These are phyloP conservation scores for Phialophora verrucosa DNA, from an alignment of 2,329 filamentous ascomycete genomes.

Conservation along the genomic window DNA sequence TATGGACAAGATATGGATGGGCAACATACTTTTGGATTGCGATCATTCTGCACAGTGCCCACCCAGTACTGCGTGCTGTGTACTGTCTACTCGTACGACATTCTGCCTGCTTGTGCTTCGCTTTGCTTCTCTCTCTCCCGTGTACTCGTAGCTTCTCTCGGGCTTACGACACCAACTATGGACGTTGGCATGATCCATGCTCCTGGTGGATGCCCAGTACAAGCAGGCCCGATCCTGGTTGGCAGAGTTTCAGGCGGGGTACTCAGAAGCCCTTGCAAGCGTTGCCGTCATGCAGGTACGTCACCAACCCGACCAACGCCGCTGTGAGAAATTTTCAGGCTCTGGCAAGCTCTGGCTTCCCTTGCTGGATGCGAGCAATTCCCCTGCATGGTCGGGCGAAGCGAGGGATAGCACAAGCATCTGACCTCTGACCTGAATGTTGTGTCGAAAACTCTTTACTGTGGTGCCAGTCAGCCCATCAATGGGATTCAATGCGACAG, in stretches of 20 bases:
- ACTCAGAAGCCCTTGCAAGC: constrained; percentile 1
- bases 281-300: constrained; percentile 26
- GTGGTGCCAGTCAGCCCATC: background rate
- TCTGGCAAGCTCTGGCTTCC: constrained; percentile 2
- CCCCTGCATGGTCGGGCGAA: constrained; percentile 1
- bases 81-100: background rate
- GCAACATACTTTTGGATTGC: background rate
- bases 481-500: background rate
- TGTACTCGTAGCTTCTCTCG: background rate
- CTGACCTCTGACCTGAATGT: background rate
- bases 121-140: background rate
- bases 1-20: background rate
- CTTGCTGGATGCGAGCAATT: background rate
- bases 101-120: background rate
- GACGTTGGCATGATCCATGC: background rate
- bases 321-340: constrained; percentile 6
- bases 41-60: too few species aligned
- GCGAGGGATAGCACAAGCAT: background rate
- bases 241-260: constrained; percentile 17
- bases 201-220: background rate
- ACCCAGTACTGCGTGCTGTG: background rate
- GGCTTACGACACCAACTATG: constrained; percentile 3
- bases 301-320: constrained; percentile 4
- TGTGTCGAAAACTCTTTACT: constrained; percentile 1
- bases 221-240: background rate